Percentiles rank a stretch among this genome's conserved stretches.
These are phyloP conservation scores for Perilla frutescens DNA, from an alignment of 257 asterid species.

Conservation along the genomic window DNA sequence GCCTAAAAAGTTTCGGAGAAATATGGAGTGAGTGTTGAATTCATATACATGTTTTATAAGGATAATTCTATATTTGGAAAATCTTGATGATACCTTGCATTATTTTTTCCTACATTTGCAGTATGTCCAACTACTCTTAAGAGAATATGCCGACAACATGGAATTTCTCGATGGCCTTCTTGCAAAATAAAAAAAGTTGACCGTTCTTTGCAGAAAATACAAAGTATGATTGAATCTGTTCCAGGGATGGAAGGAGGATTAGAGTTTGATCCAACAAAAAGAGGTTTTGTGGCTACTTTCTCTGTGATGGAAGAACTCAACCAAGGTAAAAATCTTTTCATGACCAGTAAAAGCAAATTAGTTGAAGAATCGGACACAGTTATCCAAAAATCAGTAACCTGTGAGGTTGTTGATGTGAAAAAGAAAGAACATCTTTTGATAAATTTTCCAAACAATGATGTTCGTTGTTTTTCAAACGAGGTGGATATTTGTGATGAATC, in stretches of 20 bases:
- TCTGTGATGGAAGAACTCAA: conserved; percentile 36
- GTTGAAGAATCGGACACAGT: conserved; percentile 19
- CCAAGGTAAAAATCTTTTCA: conserved; percentile 19
- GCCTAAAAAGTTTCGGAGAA: neutral
- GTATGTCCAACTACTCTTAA: conserved; percentile 88
- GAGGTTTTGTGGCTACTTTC: neutral
- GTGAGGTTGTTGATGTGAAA: conserved; percentile 39
- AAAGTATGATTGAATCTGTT: conserved; percentile 68
- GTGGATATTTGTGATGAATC: conserved; percentile 34
- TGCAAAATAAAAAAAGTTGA: conserved; percentile 81
- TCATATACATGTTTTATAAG: neutral
- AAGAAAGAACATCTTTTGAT: conserved; percentile 38
- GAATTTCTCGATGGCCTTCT: conserved; percentile 90
- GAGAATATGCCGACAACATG: conserved; percentile 79
- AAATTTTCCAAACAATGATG: neutral
- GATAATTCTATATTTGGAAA: neutral
- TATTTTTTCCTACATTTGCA: conserved; percentile 29
- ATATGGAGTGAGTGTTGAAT: neutral
- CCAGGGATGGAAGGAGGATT: conserved; percentile 72
- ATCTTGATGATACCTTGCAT: neutral
- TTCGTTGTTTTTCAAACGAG: conserved; percentile 22
- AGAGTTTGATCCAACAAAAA: conserved; percentile 51
- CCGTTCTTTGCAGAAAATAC: conserved; percentile 71
- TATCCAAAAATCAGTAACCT: conserved; percentile 26
- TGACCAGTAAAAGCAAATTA: conserved; percentile 23